phyloP scores from a whole-genome alignment of 2,329 filamentous ascomycete genomes.

The Colletotrichum sansevieriae region DNA sequence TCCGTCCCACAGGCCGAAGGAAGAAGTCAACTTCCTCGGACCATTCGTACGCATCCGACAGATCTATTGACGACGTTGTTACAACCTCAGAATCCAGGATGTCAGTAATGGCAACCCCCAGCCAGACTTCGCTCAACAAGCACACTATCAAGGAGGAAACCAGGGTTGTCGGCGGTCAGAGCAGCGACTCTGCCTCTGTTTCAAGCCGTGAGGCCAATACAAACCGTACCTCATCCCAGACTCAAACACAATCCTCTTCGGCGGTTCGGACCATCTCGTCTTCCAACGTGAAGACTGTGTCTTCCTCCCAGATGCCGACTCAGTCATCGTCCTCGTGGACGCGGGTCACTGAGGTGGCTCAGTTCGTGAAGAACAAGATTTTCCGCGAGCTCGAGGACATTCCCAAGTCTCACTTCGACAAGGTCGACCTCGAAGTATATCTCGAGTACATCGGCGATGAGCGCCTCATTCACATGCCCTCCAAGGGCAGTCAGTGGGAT shows the following conservation, averaged over 20 bases:
- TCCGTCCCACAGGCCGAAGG: constrained; percentile 17
- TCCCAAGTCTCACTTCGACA: too few relatives aligned
- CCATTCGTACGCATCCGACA: constrained; percentile 20
- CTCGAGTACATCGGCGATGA: too few relatives aligned
- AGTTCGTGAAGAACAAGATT: too few relatives aligned
- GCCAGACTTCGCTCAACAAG: constrained; percentile 10
- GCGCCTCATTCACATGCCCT: too few relatives aligned
- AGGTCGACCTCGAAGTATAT: too few relatives aligned
- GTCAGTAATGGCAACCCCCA: constrained; percentile 18
- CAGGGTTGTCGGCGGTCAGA: not conserved
- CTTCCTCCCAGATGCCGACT: not conserved
- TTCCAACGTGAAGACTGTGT: not conserved
- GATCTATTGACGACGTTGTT: constrained; percentile 20
- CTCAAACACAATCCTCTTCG: not conserved
- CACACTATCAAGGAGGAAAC: constrained; percentile 24
- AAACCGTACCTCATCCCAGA: not conserved
- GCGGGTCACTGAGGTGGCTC: constrained; percentile 14
- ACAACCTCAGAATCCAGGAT: constrained; percentile 16
- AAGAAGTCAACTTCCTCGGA: constrained; percentile 36
- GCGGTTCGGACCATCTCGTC: not conserved
- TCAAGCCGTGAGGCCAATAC: constrained; percentile 18
- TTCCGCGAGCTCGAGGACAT: too few relatives aligned
- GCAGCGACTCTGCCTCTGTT: constrained; percentile 29
- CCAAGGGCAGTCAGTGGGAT: too few relatives aligned
- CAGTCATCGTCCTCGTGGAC: not conserved